Evolutionary conservation across 139 green algal species (phyloP).

Genomic region (Raphidocelis subcapitata): DNA sequence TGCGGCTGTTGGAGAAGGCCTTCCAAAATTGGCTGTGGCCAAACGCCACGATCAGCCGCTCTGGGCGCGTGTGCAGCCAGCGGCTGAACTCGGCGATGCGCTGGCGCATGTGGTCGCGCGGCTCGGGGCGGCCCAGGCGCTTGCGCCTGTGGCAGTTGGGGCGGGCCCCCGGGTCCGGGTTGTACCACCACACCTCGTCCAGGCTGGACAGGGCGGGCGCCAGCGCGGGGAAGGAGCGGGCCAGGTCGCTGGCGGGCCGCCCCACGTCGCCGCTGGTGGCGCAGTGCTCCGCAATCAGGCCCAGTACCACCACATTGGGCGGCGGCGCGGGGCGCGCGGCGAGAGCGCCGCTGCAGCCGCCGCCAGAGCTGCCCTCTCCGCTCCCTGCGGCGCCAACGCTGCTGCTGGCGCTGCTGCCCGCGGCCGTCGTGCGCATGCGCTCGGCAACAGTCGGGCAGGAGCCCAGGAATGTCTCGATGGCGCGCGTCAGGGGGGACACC

Average conservation of each 20-base stretch:
- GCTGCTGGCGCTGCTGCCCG: neutral
- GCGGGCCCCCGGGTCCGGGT: constrained; percentile 8
- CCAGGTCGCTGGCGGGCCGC: constrained; percentile 39
- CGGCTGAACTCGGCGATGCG: constrained; percentile 53
- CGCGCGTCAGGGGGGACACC: constrained; percentile 57
- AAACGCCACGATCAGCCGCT: constrained; percentile 65
- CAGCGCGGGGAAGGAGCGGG: constrained; percentile 44
- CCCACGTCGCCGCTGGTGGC: constrained; percentile 68
- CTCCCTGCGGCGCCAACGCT: neutral
- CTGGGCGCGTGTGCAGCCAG: constrained; percentile 54
- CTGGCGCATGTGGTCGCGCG: constrained; percentile 27
- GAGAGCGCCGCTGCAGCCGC: constrained; percentile 4
- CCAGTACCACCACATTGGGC: constrained; percentile 27
- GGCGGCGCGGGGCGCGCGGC: neutral
- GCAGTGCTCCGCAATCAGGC: constrained; percentile 54
- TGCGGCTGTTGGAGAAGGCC: constrained; percentile 40
- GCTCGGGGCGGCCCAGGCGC: constrained; percentile 1
- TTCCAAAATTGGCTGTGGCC: constrained; percentile 69
- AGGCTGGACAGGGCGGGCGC: constrained; percentile 36
- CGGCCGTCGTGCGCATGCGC: no score
- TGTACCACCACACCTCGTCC: constrained; percentile 66
- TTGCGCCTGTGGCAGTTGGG: constrained; percentile 46
- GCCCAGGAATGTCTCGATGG: constrained; percentile 62
- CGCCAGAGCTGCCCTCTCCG: neutral
- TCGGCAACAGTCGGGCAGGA: no score